Evolutionary conservation across 441 rosid genomes (phyloP), one percentile per base, ranked within the genome.

Genomic region (Euphorbia celastroides): DNA sequence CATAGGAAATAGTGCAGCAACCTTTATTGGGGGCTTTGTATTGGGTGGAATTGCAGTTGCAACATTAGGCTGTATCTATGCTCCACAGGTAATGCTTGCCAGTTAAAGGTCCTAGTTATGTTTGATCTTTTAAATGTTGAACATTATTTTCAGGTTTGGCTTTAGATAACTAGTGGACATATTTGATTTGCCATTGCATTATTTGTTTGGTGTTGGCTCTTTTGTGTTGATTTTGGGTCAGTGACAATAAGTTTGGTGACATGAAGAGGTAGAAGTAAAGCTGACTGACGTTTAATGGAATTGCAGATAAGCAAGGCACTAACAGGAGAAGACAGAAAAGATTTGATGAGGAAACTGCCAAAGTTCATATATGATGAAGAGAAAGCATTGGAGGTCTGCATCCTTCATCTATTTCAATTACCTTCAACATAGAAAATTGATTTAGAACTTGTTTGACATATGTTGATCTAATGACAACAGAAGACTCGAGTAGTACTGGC

Each of bases 281-380:
- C 20, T 54, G 60, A 65, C 36, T 48, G 11, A 44, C 58, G 44
- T 32, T 14, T 28, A 2, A 28, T 41, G 10, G 19, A 25, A 34
- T 11, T 36, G 70, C 79, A 91, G 93, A 83, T 91, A 70, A 91
- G 92, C 81, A 83, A 72, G 81, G 92, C 84, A 13, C 79, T 91
- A 52, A 80, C 87, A 75, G 96, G 88, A 72, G 83, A 87, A 63
- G 87, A 88, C 83, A 67, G 81, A 65, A 91, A 88, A 76, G 92
- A 87, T 71, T 79, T 91, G 51, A 83, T 88, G 95, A 88, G 83
- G 83, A 91, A 80, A 67, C 82, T 91, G 72, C 97, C 97, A 4
- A 90, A 88, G 72, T 90, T 90, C 80, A 87, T 91, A 22, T 88
- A 87, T 20, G 97, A 91, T 57, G 97, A 91, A 77, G 97, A 91